These are phyloP conservation scores for Aureobasidium sp. DNA, from an alignment of 2,329 filamentous ascomycete species.

Conservation along the genomic window DNA sequence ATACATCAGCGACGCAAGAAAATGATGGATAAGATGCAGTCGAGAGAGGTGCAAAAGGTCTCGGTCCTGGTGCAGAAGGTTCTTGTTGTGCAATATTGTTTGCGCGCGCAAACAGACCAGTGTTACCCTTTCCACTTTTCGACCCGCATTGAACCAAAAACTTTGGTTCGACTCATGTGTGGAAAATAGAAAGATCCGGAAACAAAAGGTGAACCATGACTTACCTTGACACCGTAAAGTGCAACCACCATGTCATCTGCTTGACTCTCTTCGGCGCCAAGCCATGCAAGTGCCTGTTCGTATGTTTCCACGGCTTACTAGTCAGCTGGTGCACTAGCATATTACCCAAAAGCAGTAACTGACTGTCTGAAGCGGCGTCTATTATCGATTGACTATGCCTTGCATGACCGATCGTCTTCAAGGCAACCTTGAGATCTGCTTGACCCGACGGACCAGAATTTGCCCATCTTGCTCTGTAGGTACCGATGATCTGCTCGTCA, in stretches of 20 bases:
- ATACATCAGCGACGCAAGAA: background rate
- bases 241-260: slow-evolving; percentile 53
- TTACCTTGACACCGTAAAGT: slow-evolving; percentile 51
- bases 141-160: no score
- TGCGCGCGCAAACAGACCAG: background rate
- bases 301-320: slow-evolving; percentile 49
- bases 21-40: background rate
- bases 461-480: slow-evolving; percentile 48
- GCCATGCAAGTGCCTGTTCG: slow-evolving; percentile 56
- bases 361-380: slow-evolving; percentile 50
- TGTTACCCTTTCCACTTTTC: no score
- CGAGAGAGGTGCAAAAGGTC: background rate
- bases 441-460: slow-evolving; percentile 27
- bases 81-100: background rate
- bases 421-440: slow-evolving; percentile 46
- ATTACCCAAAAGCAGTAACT: slow-evolving; percentile 19
- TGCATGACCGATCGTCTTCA: slow-evolving; percentile 54
- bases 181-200: background rate
- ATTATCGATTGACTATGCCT: slow-evolving; percentile 53
- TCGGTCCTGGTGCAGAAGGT: no score
- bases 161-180: no score
- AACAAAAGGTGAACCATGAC: slow-evolving; percentile 15
- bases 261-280: slow-evolving; percentile 43
- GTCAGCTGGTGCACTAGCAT: background rate
- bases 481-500: slow-evolving; percentile 56